Conservation (phyloP, 2,329 filamentous ascomycete species). For the Aspergillus proliferans region DNA sequence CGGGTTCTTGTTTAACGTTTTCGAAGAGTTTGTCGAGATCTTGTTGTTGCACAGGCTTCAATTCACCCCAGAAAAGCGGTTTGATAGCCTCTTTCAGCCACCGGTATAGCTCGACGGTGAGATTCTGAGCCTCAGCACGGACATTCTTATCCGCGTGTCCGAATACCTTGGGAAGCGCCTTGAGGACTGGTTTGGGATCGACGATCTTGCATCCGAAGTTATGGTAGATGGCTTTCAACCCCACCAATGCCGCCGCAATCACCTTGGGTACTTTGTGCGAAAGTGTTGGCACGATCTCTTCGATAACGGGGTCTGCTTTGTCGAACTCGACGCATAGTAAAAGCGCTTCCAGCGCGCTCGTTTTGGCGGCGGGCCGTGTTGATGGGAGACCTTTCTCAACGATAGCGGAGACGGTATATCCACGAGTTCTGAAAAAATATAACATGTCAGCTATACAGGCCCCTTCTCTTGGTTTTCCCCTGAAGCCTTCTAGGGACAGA, state of each 20-base stretch:
- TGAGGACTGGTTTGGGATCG: conserved; percentile 87
- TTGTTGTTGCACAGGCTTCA: conserved; percentile 91
- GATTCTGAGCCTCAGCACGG: conserved; percentile 81
- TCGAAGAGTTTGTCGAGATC: conserved; percentile 94
- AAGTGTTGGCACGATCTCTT: conserved; percentile 78
- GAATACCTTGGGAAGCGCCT: conserved; percentile 81
- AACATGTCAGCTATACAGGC: conserved; percentile 2
- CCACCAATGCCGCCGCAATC: conserved; percentile 66
- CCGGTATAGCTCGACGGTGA: conserved; percentile 90
- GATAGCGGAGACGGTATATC: conserved; percentile 67
- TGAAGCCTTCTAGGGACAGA: not conserved
- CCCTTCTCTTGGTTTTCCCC: not conserved
- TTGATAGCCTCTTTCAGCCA: conserved; percentile 99
- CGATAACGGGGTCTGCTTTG: conserved; percentile 74
- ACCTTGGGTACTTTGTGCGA: conserved; percentile 89
- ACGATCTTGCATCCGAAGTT: conserved; percentile 92
- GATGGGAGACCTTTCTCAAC: conserved; percentile 88
- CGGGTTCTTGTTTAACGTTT: conserved; percentile 76
- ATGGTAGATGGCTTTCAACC: conserved; percentile 78
- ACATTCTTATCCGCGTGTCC: conserved; percentile 98
- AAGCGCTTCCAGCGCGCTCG: conserved; percentile 77
- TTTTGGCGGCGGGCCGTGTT: conserved; percentile 80
- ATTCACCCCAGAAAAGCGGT: conserved; percentile 89
- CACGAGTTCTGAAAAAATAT: conserved; percentile 56
- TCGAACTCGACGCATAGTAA: conserved; percentile 88